phyloP scores from a whole-genome alignment of 805 yeast genomes.

The Myxozyma nipponensis region DNA sequence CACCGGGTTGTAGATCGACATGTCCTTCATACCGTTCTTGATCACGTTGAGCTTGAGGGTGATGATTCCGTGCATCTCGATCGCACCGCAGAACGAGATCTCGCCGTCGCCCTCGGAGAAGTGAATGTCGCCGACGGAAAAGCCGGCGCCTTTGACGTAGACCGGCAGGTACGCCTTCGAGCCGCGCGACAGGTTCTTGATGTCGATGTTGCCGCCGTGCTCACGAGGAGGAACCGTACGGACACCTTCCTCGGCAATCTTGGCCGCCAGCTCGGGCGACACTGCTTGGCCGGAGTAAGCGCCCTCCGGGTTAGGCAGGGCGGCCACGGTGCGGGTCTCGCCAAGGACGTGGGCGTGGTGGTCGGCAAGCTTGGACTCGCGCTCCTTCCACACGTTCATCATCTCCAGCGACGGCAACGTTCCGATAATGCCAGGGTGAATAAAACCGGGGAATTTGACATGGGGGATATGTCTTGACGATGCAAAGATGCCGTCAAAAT shows the following conservation, averaged over 20 bases:
- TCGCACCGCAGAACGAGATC: constrained; percentile 52
- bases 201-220: constrained; percentile 54
- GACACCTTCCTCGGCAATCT: constrained; percentile 44
- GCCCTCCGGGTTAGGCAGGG: constrained; percentile 40
- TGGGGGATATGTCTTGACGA: constrained; percentile 50
- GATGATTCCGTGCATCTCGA: constrained; percentile 50
- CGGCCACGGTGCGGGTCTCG: constrained; percentile 39
- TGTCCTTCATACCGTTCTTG: constrained; percentile 43
- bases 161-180: constrained; percentile 49
- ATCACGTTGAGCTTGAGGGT: constrained; percentile 43
- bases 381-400: constrained; percentile 44
- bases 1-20: constrained; percentile 46
- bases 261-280: constrained; percentile 33
- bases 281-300: constrained; percentile 44
- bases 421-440: constrained; percentile 53
- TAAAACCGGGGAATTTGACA: constrained; percentile 48
- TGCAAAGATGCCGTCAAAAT: constrained; percentile 50
- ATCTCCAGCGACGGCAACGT: constrained; percentile 47
- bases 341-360: constrained; percentile 29
- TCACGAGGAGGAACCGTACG: constrained; percentile 48
- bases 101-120: constrained; percentile 58
- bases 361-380: constrained; percentile 42
- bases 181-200: constrained; percentile 48
- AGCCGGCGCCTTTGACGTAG: constrained; percentile 46
- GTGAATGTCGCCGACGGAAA: constrained; percentile 49